Evolutionary conservation across 345 rosid genomes (phyloP).

Genomic region (Anastatica hierochuntica): DNA sequence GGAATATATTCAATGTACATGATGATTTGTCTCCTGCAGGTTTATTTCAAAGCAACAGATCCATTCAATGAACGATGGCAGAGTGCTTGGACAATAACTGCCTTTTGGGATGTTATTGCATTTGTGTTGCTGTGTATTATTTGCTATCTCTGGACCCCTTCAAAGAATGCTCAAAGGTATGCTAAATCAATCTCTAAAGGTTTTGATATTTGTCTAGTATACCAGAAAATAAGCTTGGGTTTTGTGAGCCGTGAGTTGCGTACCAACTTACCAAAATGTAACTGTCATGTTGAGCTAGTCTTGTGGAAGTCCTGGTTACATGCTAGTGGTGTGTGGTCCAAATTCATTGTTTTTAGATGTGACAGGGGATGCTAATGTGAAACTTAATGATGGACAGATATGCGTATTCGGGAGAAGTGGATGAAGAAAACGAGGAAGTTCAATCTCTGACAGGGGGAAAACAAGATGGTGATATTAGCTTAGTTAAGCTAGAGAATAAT

Average conservation of each 20-base stretch:
- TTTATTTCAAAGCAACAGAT: conserved; percentile 94
- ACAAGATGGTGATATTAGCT: conserved; percentile 54
- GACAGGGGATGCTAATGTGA: conserved; percentile 8
- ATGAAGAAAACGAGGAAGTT: conserved; percentile 56
- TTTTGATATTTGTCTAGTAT: neutral
- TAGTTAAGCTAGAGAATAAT: conserved; percentile 54
- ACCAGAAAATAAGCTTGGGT: conserved; percentile 4
- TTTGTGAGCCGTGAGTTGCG: neutral
- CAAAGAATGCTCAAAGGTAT: conserved; percentile 85
- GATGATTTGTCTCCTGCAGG: conserved; percentile 36
- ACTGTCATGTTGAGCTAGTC: conserved; percentile 11
- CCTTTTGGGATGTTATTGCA: conserved; percentile 88
- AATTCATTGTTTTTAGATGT: neutral
- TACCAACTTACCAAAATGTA: neutral
- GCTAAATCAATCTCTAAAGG: too few species aligned
- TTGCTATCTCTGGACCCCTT: conserved; percentile 95
- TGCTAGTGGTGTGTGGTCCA: neutral
- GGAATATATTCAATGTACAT: neutral
- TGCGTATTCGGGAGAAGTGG: conserved; percentile 66
- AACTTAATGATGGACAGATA: conserved; percentile 36
- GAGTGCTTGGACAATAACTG: conserved; percentile 90
- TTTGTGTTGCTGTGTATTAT: conserved; percentile 65
- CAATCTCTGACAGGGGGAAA: conserved; percentile 58
- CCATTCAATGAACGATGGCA: conserved; percentile 89
- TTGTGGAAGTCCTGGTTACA: conserved; percentile 2